phyloP scores from a whole-genome alignment of 2,329 filamentous ascomycete genomes.

The Westerdykella ornata region DNA sequence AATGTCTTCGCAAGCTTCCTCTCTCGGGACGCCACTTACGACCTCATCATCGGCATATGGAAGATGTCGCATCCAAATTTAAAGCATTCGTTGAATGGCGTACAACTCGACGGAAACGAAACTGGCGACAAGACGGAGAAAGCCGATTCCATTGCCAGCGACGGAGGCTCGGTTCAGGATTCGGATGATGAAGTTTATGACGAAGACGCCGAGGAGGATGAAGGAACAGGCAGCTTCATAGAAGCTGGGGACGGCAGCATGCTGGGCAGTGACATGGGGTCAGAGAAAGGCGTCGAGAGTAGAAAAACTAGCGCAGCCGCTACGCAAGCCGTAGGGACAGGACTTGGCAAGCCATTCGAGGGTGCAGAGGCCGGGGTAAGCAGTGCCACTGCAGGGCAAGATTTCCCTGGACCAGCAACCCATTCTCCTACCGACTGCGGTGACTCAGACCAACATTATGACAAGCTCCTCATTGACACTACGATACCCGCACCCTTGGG shows the following conservation, averaged over 20 bases:
- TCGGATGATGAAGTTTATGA: slow-evolving; percentile 74
- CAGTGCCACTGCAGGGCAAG: slow-evolving; percentile 43
- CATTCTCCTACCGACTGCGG: slow-evolving; percentile 82
- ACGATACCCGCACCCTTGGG: slow-evolving; percentile 79
- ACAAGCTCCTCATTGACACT: slow-evolving; percentile 79
- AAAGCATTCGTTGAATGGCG: slow-evolving; percentile 85
- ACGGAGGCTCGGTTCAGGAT: slow-evolving; percentile 50
- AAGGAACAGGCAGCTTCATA: slow-evolving; percentile 57
- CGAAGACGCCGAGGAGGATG: slow-evolving; percentile 70
- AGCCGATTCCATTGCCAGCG: slow-evolving; percentile 53
- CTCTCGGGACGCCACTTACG: slow-evolving; percentile 90
- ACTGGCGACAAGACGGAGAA: slow-evolving; percentile 89
- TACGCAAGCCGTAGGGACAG: slow-evolving; percentile 36
- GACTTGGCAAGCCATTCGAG: slow-evolving; percentile 37
- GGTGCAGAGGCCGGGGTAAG: slow-evolving; percentile 35
- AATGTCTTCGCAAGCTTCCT: slow-evolving; percentile 95
- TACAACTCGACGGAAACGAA: slow-evolving; percentile 65
- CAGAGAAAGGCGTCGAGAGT: slow-evolving; percentile 48
- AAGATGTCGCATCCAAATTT: slow-evolving; percentile 90
- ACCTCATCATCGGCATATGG: slow-evolving; percentile 96
- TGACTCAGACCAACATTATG: slow-evolving; percentile 72
- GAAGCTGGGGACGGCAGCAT: slow-evolving; percentile 51
- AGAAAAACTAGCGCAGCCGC: slow-evolving; percentile 64
- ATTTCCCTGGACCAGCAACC: slow-evolving; percentile 77
- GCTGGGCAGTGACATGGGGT: slow-evolving; percentile 47